Conservation (phyloP, 2,329 filamentous ascomycete species). For the Fusarium stilboides region DNA sequence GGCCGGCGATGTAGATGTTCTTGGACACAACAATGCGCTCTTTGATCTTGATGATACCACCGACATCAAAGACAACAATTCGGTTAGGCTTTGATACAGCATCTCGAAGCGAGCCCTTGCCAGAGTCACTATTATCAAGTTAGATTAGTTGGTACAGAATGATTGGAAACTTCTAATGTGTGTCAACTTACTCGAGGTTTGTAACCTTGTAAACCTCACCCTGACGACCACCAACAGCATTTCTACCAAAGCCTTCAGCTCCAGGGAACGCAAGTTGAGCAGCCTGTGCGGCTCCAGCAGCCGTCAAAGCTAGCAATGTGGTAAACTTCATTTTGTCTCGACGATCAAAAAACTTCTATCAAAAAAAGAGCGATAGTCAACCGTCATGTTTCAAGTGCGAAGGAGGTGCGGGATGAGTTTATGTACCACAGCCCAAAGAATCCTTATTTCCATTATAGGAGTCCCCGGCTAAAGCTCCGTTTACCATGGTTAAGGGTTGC, state of each 20-base stretch:
- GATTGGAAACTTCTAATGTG: rapidly evolving
- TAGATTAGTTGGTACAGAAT: not conserved
- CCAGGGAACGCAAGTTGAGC: constrained; percentile 55
- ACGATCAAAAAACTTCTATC: not conserved
- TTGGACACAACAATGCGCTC: constrained; percentile 61
- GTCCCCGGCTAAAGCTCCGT: not conserved
- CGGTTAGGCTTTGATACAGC: constrained; percentile 60
- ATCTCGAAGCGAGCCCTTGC: constrained; percentile 54
- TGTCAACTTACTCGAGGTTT: constrained; percentile 51
- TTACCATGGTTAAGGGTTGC: not conserved
- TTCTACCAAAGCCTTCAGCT: constrained; percentile 53
- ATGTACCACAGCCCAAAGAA: constrained; percentile 8
- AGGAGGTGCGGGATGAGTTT: constrained; percentile 2
- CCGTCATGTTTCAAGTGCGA: not conserved
- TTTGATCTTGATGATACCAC: constrained; percentile 63
- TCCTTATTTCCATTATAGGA: not conserved
- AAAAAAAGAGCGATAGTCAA: not conserved
- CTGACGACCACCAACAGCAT: constrained; percentile 54
- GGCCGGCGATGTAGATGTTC: constrained; percentile 64
- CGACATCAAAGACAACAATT: constrained; percentile 64
- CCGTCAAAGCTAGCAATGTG: constrained; percentile 5
- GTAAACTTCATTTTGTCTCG: constrained; percentile 6
- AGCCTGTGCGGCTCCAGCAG: constrained; percentile 12
- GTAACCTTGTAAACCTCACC: constrained; percentile 57
- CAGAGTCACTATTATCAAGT: constrained; percentile 52